Conservation (phyloP, 2,329 filamentous ascomycete genomes). For the Parastagonospora nodorum region DNA sequence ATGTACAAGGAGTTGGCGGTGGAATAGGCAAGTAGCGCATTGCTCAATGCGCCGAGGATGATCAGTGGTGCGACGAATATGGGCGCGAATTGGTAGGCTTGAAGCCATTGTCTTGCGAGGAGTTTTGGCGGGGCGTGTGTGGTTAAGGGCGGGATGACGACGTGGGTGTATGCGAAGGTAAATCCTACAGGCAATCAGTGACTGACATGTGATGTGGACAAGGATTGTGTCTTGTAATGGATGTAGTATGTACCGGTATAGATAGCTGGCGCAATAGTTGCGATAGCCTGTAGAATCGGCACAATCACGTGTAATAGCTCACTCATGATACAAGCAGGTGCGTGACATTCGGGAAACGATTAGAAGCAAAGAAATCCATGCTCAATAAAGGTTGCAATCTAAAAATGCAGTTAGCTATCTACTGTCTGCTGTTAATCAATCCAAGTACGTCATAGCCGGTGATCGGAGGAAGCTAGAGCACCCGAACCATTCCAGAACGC, state of each 20-base stretch:
- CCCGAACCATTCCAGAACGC: too few species aligned
- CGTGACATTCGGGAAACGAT: too few species aligned
- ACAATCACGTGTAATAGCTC: neutral
- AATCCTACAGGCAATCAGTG: constrained; percentile 16
- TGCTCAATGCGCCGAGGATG: constrained; percentile 38
- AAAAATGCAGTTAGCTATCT: too few species aligned
- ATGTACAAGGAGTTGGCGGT: constrained; percentile 24
- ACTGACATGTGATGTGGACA: neutral
- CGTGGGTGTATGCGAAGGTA: constrained; percentile 42
- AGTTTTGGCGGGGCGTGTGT: constrained; percentile 38
- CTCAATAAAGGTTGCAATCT: too few species aligned
- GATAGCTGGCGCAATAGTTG: constrained; percentile 28
- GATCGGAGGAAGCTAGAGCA: too few species aligned
- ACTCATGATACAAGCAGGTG: too few species aligned
- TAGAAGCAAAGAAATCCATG: too few species aligned
- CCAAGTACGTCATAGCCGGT: too few species aligned
- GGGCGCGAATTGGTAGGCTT: constrained; percentile 46
- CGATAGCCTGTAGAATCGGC: constrained; percentile 20
- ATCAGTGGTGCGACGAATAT: constrained; percentile 46
- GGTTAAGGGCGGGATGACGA: constrained; percentile 44
- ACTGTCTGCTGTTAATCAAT: too few species aligned
- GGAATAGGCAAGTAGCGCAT: constrained; percentile 34
- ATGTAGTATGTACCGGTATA: constrained; percentile 23
- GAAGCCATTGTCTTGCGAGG: constrained; percentile 48
- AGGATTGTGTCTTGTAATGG: neutral